Conservation (phyloP, 352 stramenopile genomes). For the Hyaloperonospora brassicae region DNA sequence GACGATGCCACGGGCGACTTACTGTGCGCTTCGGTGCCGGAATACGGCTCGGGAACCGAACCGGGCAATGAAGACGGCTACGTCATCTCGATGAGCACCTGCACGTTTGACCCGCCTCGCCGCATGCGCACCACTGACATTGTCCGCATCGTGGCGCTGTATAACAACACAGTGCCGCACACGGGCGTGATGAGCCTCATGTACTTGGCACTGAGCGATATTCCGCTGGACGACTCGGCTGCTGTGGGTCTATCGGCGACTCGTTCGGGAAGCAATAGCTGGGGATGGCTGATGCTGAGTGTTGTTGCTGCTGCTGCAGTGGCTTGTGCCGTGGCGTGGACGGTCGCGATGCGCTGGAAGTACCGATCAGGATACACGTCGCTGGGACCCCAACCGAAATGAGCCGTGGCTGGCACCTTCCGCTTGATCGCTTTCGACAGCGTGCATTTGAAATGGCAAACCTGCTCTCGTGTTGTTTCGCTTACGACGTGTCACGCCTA, state of each 20-base stretch:
- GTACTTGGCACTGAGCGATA: conserved; percentile 67
- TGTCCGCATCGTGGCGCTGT: conserved; percentile 64
- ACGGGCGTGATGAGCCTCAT: conserved; percentile 74
- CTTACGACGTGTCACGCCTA: conserved; percentile 10
- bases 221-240: conserved; percentile 20
- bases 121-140: conserved; percentile 63
- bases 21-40: conserved; percentile 53
- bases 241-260: conserved; percentile 11
- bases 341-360: conserved; percentile 36
- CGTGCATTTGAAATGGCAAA: neutral
- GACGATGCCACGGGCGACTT: conserved; percentile 59
- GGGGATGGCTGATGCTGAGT: conserved; percentile 14
- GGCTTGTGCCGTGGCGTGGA: conserved; percentile 18
- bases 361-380: conserved; percentile 45
- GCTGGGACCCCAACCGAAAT: conserved; percentile 19
- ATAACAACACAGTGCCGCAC: conserved; percentile 74
- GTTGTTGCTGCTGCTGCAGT: conserved; percentile 20
- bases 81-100: conserved; percentile 63
- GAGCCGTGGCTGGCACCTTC: neutral
- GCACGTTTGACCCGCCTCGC: conserved; percentile 62
- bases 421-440: neutral
- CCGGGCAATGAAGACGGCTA: conserved; percentile 70
- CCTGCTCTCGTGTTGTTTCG: neutral
- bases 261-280: conserved; percentile 2
- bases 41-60: conserved; percentile 50